Evolutionary conservation across 1,284 basidiomycete genomes (phyloP), one percentile per base, ranked within the genome.

Genomic region (Trichosporon asahii): DNA sequence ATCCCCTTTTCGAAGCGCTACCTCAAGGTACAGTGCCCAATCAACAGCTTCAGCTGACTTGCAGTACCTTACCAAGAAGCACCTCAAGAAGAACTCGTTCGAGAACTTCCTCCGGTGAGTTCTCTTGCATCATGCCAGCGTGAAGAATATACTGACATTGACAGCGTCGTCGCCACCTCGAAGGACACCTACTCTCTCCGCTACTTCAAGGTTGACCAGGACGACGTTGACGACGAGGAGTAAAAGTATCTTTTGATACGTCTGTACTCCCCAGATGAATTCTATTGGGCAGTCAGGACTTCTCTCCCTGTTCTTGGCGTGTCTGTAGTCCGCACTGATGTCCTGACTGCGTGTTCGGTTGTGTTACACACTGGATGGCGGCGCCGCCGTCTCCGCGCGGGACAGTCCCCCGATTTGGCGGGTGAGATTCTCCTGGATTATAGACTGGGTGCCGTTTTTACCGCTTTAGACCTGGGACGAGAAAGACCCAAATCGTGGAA

Each of bases 21-120:
- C 84, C 77, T 82, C 72, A 82, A 82, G 75, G 76, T 74, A 66
- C 60, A 57, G 14, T 57, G 25, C 1, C 6, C 7, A 46, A 65
- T 6, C n/a, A 49, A n/a, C n/a, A n/a, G n/a, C n/a, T n/a, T n/a
- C n/a, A n/a, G 40, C 40, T 9, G 44, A n/a, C 2, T 1, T 2
- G 2, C 94, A 95, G 85, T 96, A 95, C 86, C 88, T 95, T 75
- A 95, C 94, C 70, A 95, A 95, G 88, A 95, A 95, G 87, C 95
- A 93, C 88, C 88, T 96, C 85, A 95, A 95, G 82, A 83, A 83
- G 81, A 83, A 83, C 80, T 80, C 77, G 44, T 78, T 81, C 73
- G 76, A 82, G 76, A 80, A 82, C 78, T 83, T 82, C 79, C 77
- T 83, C 68, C 80, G 79, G 79, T 80, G 21, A 72, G 79, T 76